Base-by-base conservation (phyloP, 2,329 filamentous ascomycete genomes). In the Aureobasidium sp. region DNA sequence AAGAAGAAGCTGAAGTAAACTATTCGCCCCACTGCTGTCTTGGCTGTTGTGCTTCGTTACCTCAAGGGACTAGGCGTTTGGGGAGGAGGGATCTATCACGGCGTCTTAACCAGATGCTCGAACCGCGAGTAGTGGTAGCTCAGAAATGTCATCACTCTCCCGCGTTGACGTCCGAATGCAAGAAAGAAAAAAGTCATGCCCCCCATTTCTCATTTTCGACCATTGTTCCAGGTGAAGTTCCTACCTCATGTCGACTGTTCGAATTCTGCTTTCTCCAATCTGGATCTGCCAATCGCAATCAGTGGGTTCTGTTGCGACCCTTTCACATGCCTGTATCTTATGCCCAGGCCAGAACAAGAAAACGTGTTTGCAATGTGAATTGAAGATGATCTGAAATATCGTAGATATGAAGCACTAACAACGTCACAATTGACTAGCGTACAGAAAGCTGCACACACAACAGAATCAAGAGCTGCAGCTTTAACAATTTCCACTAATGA, bases 1-100 rank as follows among this genome's bases (percentile, higher is more conserved):
- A 99, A 99, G 93, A 99, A 99, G 92, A 99, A 99, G 93, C 87
- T 96, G 79, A 96, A 97, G 84, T 93, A 88, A 79, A 82, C 79
- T 78, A 75, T 77, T 82, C 71, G 75, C 69, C 71, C 57, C 44
- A 50, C 45, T 45, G 44, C 57, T 41, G 36, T 49, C 54, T 44
- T 57, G 54, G 54, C 41, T 70, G 67, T 72, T 69, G 67, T 58
- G 71, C 71, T 50, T 59, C 57, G 44, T 50, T 59, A 49, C 37
- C 57, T 49, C 41, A 61, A 45, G 49, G 59, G 69, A 66, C 72
- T 69, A 67, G 71, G 70, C 57, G 53, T 49, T 61, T 70, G 68
- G 62, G 45, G 53, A 57, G 57, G 57, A 59, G 57, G 57, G 45
- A 49, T 49, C 41, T 49, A 41, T 59, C 41, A 59, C 57, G 57